Evolutionary conservation across 1,284 basidiomycete species (phyloP).

Genomic region (Testicularia cyperi): DNA sequence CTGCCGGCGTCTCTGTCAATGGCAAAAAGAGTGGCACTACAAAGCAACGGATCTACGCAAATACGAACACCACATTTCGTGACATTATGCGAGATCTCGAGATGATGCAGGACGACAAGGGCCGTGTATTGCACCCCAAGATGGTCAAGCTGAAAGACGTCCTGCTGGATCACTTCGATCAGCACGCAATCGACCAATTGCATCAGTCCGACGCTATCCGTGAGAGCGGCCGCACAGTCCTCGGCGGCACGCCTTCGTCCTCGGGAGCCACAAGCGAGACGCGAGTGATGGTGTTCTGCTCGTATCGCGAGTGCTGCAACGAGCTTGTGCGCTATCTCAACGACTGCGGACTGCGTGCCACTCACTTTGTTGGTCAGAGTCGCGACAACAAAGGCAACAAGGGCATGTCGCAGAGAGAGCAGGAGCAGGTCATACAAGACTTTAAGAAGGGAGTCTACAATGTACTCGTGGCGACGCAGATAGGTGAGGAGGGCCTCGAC

Average conservation of each 20-base stretch:
- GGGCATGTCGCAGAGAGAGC: constrained; percentile 87
- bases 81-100: constrained; percentile 70
- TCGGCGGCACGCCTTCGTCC: constrained; percentile 37
- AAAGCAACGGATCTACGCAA: constrained; percentile 58
- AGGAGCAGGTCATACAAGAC: constrained; percentile 80
- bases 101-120: constrained; percentile 59
- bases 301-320: constrained; percentile 82
- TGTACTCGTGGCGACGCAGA: constrained; percentile 90
- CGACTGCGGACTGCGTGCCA: constrained; percentile 66
- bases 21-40: constrained; percentile 56
- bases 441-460: constrained; percentile 89
- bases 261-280: constrained; percentile 63
- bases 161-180: constrained; percentile 47
- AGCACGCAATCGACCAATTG: constrained; percentile 61
- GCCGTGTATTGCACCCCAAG: constrained; percentile 81
- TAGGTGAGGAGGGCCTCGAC: constrained; percentile 98
- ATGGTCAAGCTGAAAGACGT: constrained; percentile 71
- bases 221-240: constrained; percentile 48
- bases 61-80: constrained; percentile 68
- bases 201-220: constrained; percentile 69
- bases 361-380: constrained; percentile 91
- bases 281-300: constrained; percentile 93
- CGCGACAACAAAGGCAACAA: constrained; percentile 80
- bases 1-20: constrained; percentile 54
- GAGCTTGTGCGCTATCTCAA: constrained; percentile 73